Percentiles rank a stretch among this genome's conserved stretches.
phyloP scores from a whole-genome alignment of 2,329 filamentous ascomycete species.

The Colletotrichum filicis region DNA sequence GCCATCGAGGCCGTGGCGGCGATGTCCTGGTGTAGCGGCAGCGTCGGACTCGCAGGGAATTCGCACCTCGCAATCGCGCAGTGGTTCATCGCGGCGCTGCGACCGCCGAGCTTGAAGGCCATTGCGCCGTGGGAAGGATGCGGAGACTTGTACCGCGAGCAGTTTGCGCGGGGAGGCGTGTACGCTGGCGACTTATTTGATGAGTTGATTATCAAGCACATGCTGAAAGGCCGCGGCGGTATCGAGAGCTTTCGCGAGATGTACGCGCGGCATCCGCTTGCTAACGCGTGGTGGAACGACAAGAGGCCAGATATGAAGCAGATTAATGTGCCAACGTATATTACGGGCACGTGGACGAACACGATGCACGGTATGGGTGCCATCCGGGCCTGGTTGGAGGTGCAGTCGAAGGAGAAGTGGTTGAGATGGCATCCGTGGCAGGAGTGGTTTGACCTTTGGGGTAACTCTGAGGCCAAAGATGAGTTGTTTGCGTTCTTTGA shows the following conservation, averaged over 20 bases:
- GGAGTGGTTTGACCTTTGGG: constrained; percentile 23
- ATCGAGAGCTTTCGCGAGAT: constrained; percentile 39
- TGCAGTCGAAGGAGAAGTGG: constrained; percentile 54
- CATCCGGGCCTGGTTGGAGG: constrained; percentile 44
- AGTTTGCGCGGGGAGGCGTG: constrained; percentile 39
- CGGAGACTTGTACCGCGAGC: constrained; percentile 40
- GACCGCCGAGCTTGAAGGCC: constrained; percentile 34
- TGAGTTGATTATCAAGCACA: constrained; percentile 32
- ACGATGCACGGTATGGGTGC: constrained; percentile 40
- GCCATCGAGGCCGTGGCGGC: constrained; percentile 39
- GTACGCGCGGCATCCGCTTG: constrained; percentile 37
- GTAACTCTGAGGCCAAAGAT: constrained; percentile 32
- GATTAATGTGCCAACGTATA: constrained; percentile 40
- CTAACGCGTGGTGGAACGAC: constrained; percentile 40
- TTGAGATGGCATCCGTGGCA: constrained; percentile 39
- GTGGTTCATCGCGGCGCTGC: constrained; percentile 38
- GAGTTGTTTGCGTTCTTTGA: constrained; percentile 58
- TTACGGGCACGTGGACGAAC: constrained; percentile 31
- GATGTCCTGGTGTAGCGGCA: constrained; percentile 41
- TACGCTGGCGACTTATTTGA: constrained; percentile 37
- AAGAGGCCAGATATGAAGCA: constrained; percentile 38
- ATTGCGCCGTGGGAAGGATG: constrained; percentile 55
- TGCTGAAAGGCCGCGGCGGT: constrained; percentile 38
- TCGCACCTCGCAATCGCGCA: constrained; percentile 41
- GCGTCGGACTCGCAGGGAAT: constrained; percentile 41